Evolutionary conservation across 768 basidiomycete genomes (phyloP).

Genomic region (Psilocybe cubensis): DNA sequence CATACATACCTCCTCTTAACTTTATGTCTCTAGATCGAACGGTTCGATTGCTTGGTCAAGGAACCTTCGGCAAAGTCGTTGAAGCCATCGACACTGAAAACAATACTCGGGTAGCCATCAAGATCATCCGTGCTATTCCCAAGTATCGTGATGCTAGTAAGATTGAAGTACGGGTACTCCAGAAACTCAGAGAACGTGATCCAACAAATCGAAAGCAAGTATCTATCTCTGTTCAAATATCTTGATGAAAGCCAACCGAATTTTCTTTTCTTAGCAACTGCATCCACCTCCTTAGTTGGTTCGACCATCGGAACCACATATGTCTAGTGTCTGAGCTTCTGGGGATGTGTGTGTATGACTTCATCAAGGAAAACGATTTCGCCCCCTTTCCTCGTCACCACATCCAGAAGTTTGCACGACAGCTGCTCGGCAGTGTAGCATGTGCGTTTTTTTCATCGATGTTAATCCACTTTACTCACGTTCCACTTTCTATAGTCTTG

Average conservation of each 20-base stretch:
- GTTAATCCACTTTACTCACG: conserved; percentile 17
- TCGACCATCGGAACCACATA: conserved; percentile 97
- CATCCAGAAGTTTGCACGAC: conserved; percentile 94
- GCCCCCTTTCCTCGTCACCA: conserved; percentile 95
- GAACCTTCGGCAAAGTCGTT: conserved; percentile 98
- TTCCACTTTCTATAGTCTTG: conserved; percentile 58
- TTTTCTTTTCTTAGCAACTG: conserved; percentile 76
- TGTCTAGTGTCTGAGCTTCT: conserved; percentile 95
- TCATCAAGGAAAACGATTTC: conserved; percentile 97
- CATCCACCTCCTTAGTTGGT: conserved; percentile 92
- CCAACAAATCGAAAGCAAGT: conserved; percentile 87
- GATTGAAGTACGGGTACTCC: conserved; percentile 95
- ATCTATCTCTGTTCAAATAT: conserved; percentile 13
- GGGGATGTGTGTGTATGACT: conserved; percentile 98
- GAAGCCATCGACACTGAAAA: conserved; percentile 85
- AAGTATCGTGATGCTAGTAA: conserved; percentile 99
- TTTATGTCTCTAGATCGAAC: conserved; percentile 73
- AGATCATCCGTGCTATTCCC: conserved; percentile 97
- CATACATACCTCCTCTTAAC: conserved; percentile 18
- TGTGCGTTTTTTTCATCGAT: conserved; percentile 59
- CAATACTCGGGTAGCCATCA: conserved; percentile 87
- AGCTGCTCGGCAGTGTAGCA: conserved; percentile 89
- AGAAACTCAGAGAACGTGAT: conserved; percentile 89
- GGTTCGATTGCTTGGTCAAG: conserved; percentile 89
- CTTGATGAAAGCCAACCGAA: conserved; percentile 23